These are phyloP conservation scores for Aspergillus pseudoterreus DNA, from an alignment of 2,329 filamentous ascomycete genomes.

Conservation along the genomic window DNA sequence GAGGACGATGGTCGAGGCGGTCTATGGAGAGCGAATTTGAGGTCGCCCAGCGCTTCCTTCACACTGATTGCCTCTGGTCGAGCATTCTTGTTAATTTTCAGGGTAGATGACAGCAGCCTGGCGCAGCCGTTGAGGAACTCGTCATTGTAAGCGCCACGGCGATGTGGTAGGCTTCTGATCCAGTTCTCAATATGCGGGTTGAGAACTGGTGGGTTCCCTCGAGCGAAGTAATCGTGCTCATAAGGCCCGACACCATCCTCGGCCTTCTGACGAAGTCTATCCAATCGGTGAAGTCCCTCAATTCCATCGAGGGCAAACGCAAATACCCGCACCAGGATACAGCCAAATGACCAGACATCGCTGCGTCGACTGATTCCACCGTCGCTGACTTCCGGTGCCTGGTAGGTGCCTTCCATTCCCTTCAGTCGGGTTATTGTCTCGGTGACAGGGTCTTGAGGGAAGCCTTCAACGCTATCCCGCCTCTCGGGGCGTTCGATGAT, in stretches of 20 bases:
- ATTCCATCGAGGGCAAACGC: constrained; percentile 10
- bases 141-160: neutral
- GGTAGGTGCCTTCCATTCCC: constrained; percentile 5
- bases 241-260: constrained; percentile 2
- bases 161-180: constrained; percentile 3
- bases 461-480: neutral
- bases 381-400: constrained; percentile 11
- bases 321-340: constrained; percentile 17
- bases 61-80: neutral
- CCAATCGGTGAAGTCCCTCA: constrained; percentile 2
- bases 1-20: neutral
- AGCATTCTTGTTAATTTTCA: neutral
- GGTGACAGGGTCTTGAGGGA: neutral
- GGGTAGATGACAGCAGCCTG: neutral
- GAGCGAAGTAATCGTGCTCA: constrained; percentile 9
- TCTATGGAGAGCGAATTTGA: neutral
- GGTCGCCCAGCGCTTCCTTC: neutral
- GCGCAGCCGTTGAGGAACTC: neutral
- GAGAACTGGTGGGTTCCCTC: constrained; percentile 2
- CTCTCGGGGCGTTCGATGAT: neutral
- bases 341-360: constrained; percentile 22
- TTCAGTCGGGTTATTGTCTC: neutral
- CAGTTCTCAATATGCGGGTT: constrained; percentile 14
- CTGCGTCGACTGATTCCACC: constrained; percentile 6
- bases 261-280: neutral